Evolutionary conservation across 2,329 filamentous ascomycete species (phyloP).

Genomic region (Colletotrichum siamense): DNA sequence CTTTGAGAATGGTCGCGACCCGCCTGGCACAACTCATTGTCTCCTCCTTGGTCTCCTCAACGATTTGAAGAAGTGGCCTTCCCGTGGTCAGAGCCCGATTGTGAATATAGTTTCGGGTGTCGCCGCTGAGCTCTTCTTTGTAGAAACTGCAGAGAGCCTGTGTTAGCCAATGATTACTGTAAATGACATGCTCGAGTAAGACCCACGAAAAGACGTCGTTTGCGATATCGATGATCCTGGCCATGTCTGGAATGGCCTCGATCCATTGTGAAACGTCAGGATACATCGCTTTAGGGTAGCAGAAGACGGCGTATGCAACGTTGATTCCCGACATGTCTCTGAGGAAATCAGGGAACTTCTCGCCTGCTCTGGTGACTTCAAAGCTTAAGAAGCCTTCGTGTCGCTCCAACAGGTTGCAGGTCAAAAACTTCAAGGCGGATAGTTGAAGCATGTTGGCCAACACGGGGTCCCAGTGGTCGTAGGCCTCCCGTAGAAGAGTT

Average conservation of each 20-base stretch:
- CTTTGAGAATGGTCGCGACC: slow-evolving; percentile 21
- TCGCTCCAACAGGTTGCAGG: slow-evolving; percentile 25
- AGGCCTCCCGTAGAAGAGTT: slow-evolving; percentile 21
- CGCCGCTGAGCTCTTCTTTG: slow-evolving; percentile 25
- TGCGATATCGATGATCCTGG: slow-evolving; percentile 25
- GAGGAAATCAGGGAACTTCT: slow-evolving; percentile 25
- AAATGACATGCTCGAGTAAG: background rate
- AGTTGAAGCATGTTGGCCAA: slow-evolving; percentile 23
- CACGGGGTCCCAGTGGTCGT: slow-evolving; percentile 24
- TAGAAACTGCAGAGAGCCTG: slow-evolving; percentile 20
- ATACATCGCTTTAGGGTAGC: slow-evolving; percentile 24
- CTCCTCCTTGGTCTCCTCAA: slow-evolving; percentile 20
- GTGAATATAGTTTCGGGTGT: slow-evolving; percentile 26
- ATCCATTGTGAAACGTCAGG: slow-evolving; percentile 22
- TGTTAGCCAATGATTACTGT: background rate
- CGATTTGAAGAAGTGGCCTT: background rate
- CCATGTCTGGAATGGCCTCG: slow-evolving; percentile 28
- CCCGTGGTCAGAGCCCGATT: slow-evolving; percentile 16
- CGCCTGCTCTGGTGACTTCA: slow-evolving; percentile 15
- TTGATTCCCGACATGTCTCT: slow-evolving; percentile 26
- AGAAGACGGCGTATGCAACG: slow-evolving; percentile 26
- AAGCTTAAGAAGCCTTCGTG: slow-evolving; percentile 25
- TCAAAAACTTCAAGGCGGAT: slow-evolving; percentile 26
- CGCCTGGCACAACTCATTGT: slow-evolving; percentile 15
- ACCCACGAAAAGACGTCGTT: slow-evolving; percentile 29